Evolutionary conservation across 371 early-diverging fungal species (phyloP), one percentile per base, ranked within the genome.

Genomic region (Mortierella sp.): DNA sequence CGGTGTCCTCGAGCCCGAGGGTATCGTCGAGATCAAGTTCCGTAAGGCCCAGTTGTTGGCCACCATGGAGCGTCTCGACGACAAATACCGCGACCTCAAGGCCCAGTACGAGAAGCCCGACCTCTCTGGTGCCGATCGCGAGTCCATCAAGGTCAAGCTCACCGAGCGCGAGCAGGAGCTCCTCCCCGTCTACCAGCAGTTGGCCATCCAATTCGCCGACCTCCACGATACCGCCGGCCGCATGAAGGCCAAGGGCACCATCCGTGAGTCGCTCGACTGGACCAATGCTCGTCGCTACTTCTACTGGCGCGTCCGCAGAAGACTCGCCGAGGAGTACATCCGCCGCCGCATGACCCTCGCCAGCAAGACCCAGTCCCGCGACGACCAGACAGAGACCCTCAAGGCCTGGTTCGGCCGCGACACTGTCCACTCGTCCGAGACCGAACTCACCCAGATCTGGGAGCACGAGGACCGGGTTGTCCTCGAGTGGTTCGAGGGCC

Each of bases 11-110:
- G 99, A 99, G 89, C 99, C 99, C 51, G 97, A 98, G 79, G 99
- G 99, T 84, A 95, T 99, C 76, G 97, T 98, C n/a, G 98, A 97
- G 84, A 98, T 99, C 92, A 99, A 99, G 93, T 99, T 95, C 95
- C 96, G 99, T 67, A 95, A 95, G 89, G 96, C 98, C 43, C 95
- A 97, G 87, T 80, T 98, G 80, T 82, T 98, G 69, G 94, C 96
- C 6, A 94, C 97, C 44, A 98, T 98, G 95, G 98, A 96, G 83
- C 95, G 99, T 43, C 82, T 98, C 70, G 98, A 98, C 82, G 86
- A 90, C 37, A 88, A 89, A 74, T 97, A 96, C 90, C 91, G 93
- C 46, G 81, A 88, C 5, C 90, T 97, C 80, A 98, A 97, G 91
- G 84, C 83, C 46, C 86, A 91, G 59, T 88, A 95, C 31, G 88